Base-by-base conservation (phyloP, 169 alveolate species). In the Hammondia hammondi region DNA sequence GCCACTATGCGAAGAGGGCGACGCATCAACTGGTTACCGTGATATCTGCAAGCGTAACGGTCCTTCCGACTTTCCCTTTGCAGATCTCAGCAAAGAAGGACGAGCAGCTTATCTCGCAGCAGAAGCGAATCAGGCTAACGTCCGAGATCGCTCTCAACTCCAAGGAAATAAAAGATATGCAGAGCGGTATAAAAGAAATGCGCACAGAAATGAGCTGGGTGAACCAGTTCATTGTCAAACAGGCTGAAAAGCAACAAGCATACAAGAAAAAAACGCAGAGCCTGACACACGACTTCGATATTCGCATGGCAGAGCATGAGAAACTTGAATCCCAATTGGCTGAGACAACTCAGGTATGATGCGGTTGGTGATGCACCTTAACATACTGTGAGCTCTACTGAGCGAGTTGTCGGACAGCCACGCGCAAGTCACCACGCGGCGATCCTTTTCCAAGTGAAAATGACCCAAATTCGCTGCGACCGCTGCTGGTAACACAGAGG, bases 201-300 rank as follows among this genome's bases (percentile, higher is more conserved):
- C 97, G 97, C 72, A 97, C 97, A 94, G 98, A 97, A 61, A 97
- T 97, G 98, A 97, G 96, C 92, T 96, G 97, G 91, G 96, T 97
- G 89, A 97, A 97, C 73, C 97, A 97, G 91, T 95, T 96, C 39
- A 95, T 96, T 45, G 97, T 96, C 43, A 96, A 97, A 90, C 96
- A 97, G 93, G 96, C 95, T 88, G 97, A 97, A 71, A 93, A 95
- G 73, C 96, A 97, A 91, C 94, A 93, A 72, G 95, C 96, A 87
- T 95, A 96, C 90, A 97, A 97, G 77, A 96, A 96, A 87, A 98
- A 98, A 92, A 97, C 97, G 52, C 95, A 96, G 61, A 82, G 90
- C 37, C 90, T 82, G 70, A 27, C 57, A 0, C 72, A 82, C 37
- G 90, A 82, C 37, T 82, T 43, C 35, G 70, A 43, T 52, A 14